Evolutionary conservation across 225 moss, liverwort and hornwort species (phyloP), one percentile per base, ranked within the genome.

Genomic region (Anthoceros angustus): DNA sequence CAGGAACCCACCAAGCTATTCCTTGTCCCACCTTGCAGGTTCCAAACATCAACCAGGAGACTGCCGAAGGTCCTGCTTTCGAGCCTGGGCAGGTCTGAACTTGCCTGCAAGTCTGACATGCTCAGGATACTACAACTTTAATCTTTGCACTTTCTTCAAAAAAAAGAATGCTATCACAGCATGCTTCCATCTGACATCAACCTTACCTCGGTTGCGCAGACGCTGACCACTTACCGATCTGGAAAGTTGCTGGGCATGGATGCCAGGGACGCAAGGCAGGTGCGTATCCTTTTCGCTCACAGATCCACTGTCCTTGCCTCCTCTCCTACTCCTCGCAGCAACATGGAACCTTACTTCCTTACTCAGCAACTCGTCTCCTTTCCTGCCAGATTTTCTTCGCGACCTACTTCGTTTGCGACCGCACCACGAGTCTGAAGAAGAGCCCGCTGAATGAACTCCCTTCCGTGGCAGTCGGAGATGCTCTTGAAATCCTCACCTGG

Each of bases 41-140:
- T 65, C 87, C 90, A 45, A 91, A 87, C 39, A 86, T 91, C 55
- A 74, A 87, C 68, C 80, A 80, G 73, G 87, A 91, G 71, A 82
- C 83, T 24, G 87, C 90, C 64, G 74, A 84, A 65, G 69, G 80
- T 66, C 76, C 75, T 38, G 80, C 71, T 23, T 50, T 76, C 25
- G 90, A 91, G 73, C 90, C 90, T 20, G 70, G 84, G 25, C 83
- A 81, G 70, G 65, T 4, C 60, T 16, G 10, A 62, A 21, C 45
- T n/a, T 0, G 62, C n/a, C 39, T 42, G 18, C 41, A 8, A 12
- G 18, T 74, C 16, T 62, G 38, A 42, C 20, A 11, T 9, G 25
- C 20, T 4, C 32, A 32, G 2, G 32, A 20, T 38, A 10, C 5
- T 40, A 40, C 25, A 21, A 10, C 14, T 64, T 5, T 7, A 41